Evolutionary conservation across 148 eudicot species (phyloP).

Genomic region (Persicaria maculosa): DNA sequence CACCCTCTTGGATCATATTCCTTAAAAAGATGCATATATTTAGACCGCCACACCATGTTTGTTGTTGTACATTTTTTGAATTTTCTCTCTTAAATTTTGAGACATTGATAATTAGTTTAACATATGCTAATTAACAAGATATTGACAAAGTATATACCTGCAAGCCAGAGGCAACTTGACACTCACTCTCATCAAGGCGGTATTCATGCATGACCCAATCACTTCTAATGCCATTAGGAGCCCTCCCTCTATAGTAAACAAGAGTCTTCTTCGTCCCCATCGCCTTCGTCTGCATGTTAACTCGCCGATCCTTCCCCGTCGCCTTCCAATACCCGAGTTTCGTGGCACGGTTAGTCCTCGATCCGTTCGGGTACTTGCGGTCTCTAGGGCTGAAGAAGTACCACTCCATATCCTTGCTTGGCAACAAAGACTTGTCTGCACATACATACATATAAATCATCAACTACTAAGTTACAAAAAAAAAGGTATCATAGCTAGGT

Average conservation of each 20-base stretch:
- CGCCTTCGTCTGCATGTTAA: constrained; percentile 31
- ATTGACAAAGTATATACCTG: constrained; percentile 18
- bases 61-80: too few relatives aligned
- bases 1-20: not conserved
- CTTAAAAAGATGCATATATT: not conserved
- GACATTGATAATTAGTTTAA: not conserved
- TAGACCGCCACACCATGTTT: too few relatives aligned
- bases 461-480: not conserved
- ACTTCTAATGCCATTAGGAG: constrained; percentile 56
- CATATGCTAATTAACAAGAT: not conserved
- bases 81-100: not conserved
- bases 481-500: too few relatives aligned
- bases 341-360: constrained; percentile 61
- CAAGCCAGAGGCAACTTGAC: constrained; percentile 24
- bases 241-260: constrained; percentile 60
- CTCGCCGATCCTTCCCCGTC: constrained; percentile 57
- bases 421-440: constrained; percentile 50
- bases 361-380: constrained; percentile 60
- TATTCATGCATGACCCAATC: constrained; percentile 74
- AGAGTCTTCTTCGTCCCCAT: constrained; percentile 61
- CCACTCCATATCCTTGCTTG: constrained; percentile 66
- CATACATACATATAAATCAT: not conserved
- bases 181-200: constrained; percentile 38
- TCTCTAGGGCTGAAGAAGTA: constrained; percentile 58
- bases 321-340: constrained; percentile 63